Base-by-base conservation (phyloP, 805 yeast genomes). In the Candida saitoana region DNA sequence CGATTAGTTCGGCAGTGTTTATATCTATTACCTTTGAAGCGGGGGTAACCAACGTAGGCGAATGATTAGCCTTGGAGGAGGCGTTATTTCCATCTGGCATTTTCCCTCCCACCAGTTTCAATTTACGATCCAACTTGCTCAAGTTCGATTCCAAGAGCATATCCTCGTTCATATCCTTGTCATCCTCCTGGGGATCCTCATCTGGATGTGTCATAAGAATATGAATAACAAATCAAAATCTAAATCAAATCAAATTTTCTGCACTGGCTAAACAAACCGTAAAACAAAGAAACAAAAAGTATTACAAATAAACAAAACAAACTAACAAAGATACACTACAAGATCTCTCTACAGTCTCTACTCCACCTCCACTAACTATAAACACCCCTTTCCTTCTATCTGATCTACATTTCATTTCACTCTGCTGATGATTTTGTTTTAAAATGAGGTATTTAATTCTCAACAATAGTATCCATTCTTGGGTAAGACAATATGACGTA, bases 1-100 rank as follows among this genome's bases (percentile, higher is more conserved):
- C 30, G 16, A 36, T 16, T 16, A 36, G n/a, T 14, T 36, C 38
- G 18, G 24, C 18, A 3, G 38, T 6, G 32, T 29, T 29, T 29
- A 29, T 9, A 14, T 29, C 32, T 29, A 29, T 29, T 5, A 29
- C 32, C 11, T 29, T 29, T 9, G 32, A 29, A 29, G 16, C 16
- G 5, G 32, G 32, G 5, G 32, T 14, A 14, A 29, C 16, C 16
- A 29, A 14, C 16, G 16, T 29, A 12, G 32, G n/a, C 11, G 32
- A 22, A 11, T 22, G 27, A 12, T 29, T 29, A 12, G 32, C 11
- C 5, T 14, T 14, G 16, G n/a, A 6, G 32, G 5, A 6, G 32
- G n/a, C 16, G 32, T 29, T 29, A 12, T 29, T 9, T 5, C 7
- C 11, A 9, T 29, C 32, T 5, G 5, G 16, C 16, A 11, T 14